Percentiles rank a stretch among this genome's conserved stretches.
Conservation (phyloP, 176 grass and related monocot genomes). For the Bothriochloa decipiens region DNA sequence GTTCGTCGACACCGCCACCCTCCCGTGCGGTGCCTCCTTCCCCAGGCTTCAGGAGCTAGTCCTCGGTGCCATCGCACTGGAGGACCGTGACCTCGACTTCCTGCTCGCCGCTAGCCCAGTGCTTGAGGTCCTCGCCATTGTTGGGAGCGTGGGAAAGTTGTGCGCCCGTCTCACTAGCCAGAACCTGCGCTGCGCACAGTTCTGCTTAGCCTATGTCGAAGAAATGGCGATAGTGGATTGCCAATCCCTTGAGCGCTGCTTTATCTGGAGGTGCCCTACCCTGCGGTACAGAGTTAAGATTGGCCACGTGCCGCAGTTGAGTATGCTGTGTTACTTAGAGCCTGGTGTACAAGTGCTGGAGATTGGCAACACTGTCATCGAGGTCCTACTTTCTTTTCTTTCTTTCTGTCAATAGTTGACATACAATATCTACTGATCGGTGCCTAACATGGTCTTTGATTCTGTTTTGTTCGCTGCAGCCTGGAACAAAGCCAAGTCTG, state of each 20-base stretch:
- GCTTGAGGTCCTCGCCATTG: slow-evolving; percentile 1
- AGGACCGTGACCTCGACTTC: neutral
- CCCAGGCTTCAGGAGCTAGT: neutral
- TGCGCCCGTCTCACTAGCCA: neutral
- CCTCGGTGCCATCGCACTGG: neutral
- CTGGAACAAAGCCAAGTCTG: neutral
- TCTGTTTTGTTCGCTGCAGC: slow-evolving; percentile 21
- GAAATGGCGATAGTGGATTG: slow-evolving; percentile 23
- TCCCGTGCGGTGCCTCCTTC: neutral
- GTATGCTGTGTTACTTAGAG: slow-evolving; percentile 3
- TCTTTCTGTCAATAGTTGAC: neutral
- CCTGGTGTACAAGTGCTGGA: slow-evolving; percentile 1
- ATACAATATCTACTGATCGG: neutral
- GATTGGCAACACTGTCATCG: slow-evolving; percentile 37
- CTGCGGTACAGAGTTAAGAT: slow-evolving; percentile 18
- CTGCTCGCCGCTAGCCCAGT: slow-evolving; percentile 4
- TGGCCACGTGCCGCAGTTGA: slow-evolving; percentile 13
- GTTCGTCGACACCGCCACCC: slow-evolving; percentile 15
- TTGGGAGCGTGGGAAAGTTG: neutral
- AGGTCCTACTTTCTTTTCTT: neutral
- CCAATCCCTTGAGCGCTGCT: slow-evolving; percentile 7
- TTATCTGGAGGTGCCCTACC: neutral
- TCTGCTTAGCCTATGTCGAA: neutral
- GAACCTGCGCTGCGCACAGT: slow-evolving; percentile 36
- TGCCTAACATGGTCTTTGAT: neutral